Conservation (phyloP, 2,329 filamentous ascomycete species). For the Aspergillus niger region DNA sequence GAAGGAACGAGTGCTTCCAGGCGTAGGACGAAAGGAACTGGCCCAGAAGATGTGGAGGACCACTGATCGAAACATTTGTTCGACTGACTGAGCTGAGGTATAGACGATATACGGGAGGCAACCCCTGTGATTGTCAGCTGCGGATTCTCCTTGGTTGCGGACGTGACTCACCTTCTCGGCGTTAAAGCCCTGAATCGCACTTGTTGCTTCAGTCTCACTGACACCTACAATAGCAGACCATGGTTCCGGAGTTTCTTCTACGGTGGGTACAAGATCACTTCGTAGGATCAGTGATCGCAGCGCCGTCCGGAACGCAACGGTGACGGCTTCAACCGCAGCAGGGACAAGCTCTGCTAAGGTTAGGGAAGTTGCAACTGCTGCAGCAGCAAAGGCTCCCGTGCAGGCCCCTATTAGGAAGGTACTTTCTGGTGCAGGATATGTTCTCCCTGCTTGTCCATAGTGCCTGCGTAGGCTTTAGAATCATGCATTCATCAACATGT, state of each 20-base stretch:
- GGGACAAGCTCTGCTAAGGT: constrained; percentile 9
- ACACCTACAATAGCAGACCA: constrained; percentile 4
- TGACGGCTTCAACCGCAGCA: constrained; percentile 4
- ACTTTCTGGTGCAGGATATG: background rate
- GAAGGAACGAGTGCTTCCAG: constrained; percentile 9
- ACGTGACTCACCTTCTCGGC: background rate
- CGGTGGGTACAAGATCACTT: background rate
- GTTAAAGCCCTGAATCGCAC: constrained; percentile 3
- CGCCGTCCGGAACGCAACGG: constrained; percentile 5
- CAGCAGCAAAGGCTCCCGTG: constrained; percentile 9
- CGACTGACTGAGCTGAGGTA: constrained; percentile 11
- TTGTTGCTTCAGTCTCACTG: background rate
- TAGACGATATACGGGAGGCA: constrained; percentile 1
- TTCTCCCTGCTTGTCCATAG: background rate
- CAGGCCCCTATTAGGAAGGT: constrained; percentile 10
- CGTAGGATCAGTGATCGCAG: constrained; percentile 1
- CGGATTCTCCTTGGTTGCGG: background rate
- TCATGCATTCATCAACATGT: background rate
- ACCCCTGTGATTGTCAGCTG: background rate
- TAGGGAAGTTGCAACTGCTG: constrained; percentile 1
- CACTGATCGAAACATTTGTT: constrained; percentile 9
- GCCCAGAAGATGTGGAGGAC: background rate
- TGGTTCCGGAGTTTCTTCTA: background rate
- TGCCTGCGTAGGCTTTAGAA: background rate
- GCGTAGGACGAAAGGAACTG: constrained; percentile 2